Base-by-base conservation (phyloP, 345 rosid genomes). In the Euphorbia tirucalli region DNA sequence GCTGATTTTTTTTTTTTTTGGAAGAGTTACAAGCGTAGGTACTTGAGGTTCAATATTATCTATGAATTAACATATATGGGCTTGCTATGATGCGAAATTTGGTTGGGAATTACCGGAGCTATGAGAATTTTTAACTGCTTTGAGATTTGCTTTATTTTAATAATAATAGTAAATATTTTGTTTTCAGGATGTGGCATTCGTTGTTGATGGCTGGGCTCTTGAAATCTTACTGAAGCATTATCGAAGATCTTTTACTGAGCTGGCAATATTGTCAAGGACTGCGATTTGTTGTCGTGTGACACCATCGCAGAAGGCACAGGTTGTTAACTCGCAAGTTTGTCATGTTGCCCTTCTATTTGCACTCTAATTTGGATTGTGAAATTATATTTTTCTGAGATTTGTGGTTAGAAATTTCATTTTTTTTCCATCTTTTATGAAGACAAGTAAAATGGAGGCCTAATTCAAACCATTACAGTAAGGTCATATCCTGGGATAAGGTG, bases 231-330 rank as follows among this genome's bases (percentile, higher is more conserved):
- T 95, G 71, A 92, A 83, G 82, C 87, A 88, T 83, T 77, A 92
- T 66, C 85, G 86, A 71, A 87, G 86, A 76, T 94, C 93, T 73
- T 92, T 95, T 79, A 90, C 93, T 66, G 99, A 95, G 77, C 80
- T 95, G 80, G 98, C 98, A 76, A 88, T 90, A 82, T 82, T 90
- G 76, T 89, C 96, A 50, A 90, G 97, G 86, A 95, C 99, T 78
- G 99, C 99, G 59, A 90, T 93, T 73, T 95, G 99, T 83, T 92
- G 99, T 66, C 98, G 96, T 24, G 97, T 93, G 79, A 93, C 98
- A 68, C 99, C 98, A 69, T 92, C 99, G 18, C 99, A 95, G 65
- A 95, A 95, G 74, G 99, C 98, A 44, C 99, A 95, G 99, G 99
- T 95, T 74, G 35, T 70, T 68, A 18, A 46, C 39, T 58, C 68